Evolutionary conservation across 441 rosid species (phyloP).

Genomic region (Gossypium schwendimanii): DNA sequence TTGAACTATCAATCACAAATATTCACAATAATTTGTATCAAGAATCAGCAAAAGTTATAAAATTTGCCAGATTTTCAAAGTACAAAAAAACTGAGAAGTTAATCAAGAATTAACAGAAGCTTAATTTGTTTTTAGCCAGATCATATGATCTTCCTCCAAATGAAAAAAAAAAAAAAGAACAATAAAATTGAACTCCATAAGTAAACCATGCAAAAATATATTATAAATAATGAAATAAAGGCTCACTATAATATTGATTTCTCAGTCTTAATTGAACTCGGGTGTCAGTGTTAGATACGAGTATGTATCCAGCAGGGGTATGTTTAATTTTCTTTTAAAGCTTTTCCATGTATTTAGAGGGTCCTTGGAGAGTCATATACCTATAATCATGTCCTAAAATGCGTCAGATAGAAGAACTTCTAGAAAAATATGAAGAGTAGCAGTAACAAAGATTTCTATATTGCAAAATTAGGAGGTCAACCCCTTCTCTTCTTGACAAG

Average conservation of each 20-base stretch:
- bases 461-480: conserved; percentile 3
- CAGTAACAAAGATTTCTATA: neutral
- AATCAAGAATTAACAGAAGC: neutral
- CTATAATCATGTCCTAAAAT: neutral
- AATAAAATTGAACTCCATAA: neutral
- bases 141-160: neutral
- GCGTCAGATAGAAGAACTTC: neutral
- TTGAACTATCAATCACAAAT: no score
- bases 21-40: no score
- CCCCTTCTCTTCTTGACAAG: neutral
- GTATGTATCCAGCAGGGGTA: neutral
- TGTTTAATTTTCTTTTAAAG: neutral
- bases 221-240: neutral
- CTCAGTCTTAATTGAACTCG: neutral
- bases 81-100: neutral
- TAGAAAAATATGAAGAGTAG: neutral
- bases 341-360: neutral
- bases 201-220: neutral
- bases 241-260: neutral
- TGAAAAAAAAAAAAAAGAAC: neutral
- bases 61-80: neutral
- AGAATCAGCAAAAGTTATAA: neutral
- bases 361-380: neutral
- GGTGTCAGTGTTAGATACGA: neutral
- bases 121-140: neutral